A percentile compares a stretch with the other conserved stretches of the same genome.
phyloP scores from a whole-genome alignment of 805 yeast genomes.

The Ogataea naganishii region DNA sequence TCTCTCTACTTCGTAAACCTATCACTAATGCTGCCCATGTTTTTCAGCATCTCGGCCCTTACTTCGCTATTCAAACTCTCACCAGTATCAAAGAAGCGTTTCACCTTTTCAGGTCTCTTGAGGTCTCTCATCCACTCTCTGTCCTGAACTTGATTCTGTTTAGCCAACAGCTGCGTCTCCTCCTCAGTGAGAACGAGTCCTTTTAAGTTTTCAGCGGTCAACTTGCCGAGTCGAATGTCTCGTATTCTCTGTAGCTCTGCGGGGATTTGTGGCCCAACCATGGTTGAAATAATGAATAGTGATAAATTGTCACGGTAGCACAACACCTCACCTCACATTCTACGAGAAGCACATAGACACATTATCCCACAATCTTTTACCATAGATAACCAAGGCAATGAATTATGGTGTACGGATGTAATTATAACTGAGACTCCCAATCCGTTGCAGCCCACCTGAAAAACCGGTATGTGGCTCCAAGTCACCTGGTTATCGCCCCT shows the following conservation, averaged over 20 bases:
- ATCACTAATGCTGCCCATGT: conserved; percentile 5
- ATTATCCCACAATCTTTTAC: too few relatives aligned
- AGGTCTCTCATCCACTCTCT: conserved; percentile 1
- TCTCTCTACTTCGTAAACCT: conserved; percentile 5
- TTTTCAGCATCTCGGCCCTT: conserved; percentile 14
- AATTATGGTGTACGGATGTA: too few relatives aligned
- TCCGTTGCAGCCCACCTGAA: too few relatives aligned
- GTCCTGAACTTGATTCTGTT: neutral
- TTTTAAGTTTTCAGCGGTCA: conserved; percentile 1
- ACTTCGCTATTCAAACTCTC: conserved; percentile 18
- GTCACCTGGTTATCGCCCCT: too few relatives aligned
- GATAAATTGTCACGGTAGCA: too few relatives aligned
- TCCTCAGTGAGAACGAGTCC: conserved; percentile 3
- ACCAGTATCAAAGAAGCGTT: conserved; percentile 14
- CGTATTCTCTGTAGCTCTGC: conserved; percentile 10
- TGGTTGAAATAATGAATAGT: too few relatives aligned
- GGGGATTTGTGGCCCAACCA: conserved; percentile 19
- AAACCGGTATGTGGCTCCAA: too few relatives aligned
- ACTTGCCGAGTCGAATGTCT: conserved; percentile 8
- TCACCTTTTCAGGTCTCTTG: conserved; percentile 4
- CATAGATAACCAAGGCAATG: too few relatives aligned
- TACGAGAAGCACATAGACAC: too few relatives aligned
- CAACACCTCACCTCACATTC: too few relatives aligned
- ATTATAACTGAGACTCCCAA: too few relatives aligned
- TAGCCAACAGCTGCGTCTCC: conserved; percentile 1